Evolutionary conservation across 345 rosid genomes (phyloP), one percentile per base, ranked within the genome.

Genomic region (Microcos paniculata): DNA sequence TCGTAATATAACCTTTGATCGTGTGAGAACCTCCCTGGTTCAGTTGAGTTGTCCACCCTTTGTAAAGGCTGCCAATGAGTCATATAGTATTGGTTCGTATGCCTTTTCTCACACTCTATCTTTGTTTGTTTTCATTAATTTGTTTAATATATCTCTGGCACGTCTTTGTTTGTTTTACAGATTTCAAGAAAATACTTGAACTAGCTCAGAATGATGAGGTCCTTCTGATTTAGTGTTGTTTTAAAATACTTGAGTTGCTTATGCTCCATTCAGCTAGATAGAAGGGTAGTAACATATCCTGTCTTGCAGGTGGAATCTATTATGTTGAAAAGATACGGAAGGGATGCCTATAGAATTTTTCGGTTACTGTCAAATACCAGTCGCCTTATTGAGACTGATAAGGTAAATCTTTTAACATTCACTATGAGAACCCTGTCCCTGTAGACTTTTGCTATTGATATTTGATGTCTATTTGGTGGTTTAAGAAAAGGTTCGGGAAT

Each of bases 161-260:
- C 46, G 10, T 73, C 21, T 11, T 23, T 77, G 53, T 74, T 77
- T 65, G 28, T 23, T 82, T 38, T 77, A 77, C 89, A 96, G 98
- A 96, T 77, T 85, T 87, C 79, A 89, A 84, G 83, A 75, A 80
- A 72, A 92, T 90, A 55, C 83, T 93, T 62, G 89, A 86, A 76
- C 75, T 75, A 74, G 96, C 96, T 70, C 94, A 90, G 83, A 85
- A 74, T 79, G 90, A 88, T 18, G 98, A 96, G 97, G 99, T 95
- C 46, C 62, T 79, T 74, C 26, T 58, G 43, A 46, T 72, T 52
- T 52, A 42, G 31, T 70, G 31, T 59, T 66, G 62, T 48, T 62
- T 63, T 26, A 0, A n/a, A 70, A 43, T 33, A 33, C 59, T 48
- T 63, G 70, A 62, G 24, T 5, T 33, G 38, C 26, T 58, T 33